phyloP scores from a whole-genome alignment of 257 asterid genomes.

The Datura wrightii region DNA sequence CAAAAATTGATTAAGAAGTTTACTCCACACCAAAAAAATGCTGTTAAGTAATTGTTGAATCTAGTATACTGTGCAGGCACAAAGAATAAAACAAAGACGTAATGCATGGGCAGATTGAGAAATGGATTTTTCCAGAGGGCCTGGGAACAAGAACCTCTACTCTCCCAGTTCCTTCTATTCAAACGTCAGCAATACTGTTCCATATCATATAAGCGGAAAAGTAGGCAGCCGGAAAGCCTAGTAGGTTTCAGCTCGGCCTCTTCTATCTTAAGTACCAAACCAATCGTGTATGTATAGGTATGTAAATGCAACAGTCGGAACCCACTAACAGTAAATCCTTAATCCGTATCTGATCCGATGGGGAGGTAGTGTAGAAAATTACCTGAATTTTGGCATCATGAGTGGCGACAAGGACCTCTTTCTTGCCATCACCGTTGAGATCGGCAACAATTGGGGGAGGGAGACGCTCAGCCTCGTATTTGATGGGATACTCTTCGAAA shows the following conservation, averaged over 20 bases:
- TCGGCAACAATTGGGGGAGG: conserved; percentile 95
- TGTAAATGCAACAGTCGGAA: background rate
- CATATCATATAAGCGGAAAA: background rate
- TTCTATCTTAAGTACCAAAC: background rate
- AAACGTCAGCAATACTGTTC: background rate
- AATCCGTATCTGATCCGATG: background rate
- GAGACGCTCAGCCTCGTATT: conserved; percentile 90
- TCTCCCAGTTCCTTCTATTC: conserved; percentile 21
- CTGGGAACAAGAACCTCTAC: background rate
- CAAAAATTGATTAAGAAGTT: background rate
- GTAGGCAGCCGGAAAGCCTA: background rate
- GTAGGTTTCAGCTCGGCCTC: background rate
- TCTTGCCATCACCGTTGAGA: conserved; percentile 95
- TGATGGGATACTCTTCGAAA: conserved; percentile 88
- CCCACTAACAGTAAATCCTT: background rate
- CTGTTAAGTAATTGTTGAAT: background rate
- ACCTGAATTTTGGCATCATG: conserved; percentile 98
- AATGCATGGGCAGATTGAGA: conserved; percentile 13
- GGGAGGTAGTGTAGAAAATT: background rate
- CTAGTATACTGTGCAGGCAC: background rate
- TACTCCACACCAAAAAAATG: background rate
- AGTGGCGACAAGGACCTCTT: conserved; percentile 91
- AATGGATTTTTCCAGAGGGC: background rate
- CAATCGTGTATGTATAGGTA: background rate
- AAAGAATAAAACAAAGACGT: background rate